Conservation (phyloP, 2,329 filamentous ascomycete genomes). For the Proliferodiscus dingleyae region DNA sequence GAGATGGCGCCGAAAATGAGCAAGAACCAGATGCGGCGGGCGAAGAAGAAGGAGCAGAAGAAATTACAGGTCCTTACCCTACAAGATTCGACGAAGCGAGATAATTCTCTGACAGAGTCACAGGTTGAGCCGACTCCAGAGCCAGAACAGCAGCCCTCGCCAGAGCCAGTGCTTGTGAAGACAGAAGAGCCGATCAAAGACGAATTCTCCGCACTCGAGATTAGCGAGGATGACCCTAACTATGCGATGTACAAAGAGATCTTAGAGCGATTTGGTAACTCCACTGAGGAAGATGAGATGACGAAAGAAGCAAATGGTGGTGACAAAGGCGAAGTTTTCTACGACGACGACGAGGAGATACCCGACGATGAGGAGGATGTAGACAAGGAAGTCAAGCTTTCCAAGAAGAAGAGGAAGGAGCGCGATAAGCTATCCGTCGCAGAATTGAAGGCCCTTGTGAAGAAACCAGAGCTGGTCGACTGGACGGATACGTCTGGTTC, state of each 20-base stretch:
- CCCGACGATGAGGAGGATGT: slow-evolving; percentile 77
- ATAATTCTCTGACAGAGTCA: no score
- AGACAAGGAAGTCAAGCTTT: slow-evolving; percentile 62
- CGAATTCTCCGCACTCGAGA: slow-evolving; percentile 34
- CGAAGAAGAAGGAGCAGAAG: slow-evolving; percentile 92
- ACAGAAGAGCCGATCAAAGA: background rate
- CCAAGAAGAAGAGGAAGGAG: slow-evolving; percentile 92
- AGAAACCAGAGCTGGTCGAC: slow-evolving; percentile 89
- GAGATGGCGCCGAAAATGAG: slow-evolving; percentile 75
- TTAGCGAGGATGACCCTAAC: slow-evolving; percentile 67
- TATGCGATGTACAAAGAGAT: slow-evolving; percentile 81
- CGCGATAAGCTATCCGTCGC: slow-evolving; percentile 90
- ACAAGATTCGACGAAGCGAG: slow-evolving; percentile 7
- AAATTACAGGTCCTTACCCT: slow-evolving; percentile 51
- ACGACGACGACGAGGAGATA: slow-evolving; percentile 78
- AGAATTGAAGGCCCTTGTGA: slow-evolving; percentile 87
- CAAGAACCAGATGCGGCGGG: slow-evolving; percentile 90
- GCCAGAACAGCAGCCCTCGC: slow-evolving; percentile 25
- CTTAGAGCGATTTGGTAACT: slow-evolving; percentile 71
- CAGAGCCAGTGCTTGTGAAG: slow-evolving; percentile 9
- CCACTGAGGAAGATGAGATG: slow-evolving; percentile 56
- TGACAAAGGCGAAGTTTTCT: slow-evolving; percentile 82
- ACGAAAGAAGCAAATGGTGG: slow-evolving; percentile 60
- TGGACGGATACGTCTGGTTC: slow-evolving; percentile 94
- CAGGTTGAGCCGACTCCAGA: slow-evolving; percentile 32